These are phyloP conservation scores for Phanerodontia chrysosporium DNA, from an alignment of 768 basidiomycete species.

Conservation along the genomic window DNA sequence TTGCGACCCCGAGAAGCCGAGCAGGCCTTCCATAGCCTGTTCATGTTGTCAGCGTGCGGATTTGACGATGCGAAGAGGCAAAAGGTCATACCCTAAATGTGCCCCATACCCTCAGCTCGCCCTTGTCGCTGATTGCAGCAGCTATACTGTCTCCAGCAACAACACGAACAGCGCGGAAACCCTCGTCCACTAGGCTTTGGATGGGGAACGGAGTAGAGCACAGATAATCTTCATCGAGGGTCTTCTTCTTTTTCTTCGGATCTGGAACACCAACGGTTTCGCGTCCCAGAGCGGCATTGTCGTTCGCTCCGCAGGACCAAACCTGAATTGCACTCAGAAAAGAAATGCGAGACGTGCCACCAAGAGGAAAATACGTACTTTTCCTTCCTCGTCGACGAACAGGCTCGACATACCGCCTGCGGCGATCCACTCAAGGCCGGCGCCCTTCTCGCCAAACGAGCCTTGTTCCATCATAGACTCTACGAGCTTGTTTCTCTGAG, in stretches of 20 bases:
- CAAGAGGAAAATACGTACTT: conserved; percentile 47
- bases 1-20: conserved; percentile 74
- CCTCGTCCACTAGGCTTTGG: conserved; percentile 65
- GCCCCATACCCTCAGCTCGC: conserved; percentile 84
- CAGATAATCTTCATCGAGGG: conserved; percentile 48
- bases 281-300: conserved; percentile 84
- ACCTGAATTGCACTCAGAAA: conserved; percentile 40
- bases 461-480: conserved; percentile 71
- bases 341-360: conserved; percentile 3
- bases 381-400: conserved; percentile 85
- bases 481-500: conserved; percentile 73
- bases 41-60: not conserved
- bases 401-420: conserved; percentile 89
- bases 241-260: conserved; percentile 54
- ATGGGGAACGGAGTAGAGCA: conserved; percentile 62
- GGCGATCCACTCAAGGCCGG: conserved; percentile 74
- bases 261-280: conserved; percentile 57
- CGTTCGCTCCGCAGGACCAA: conserved; percentile 85
- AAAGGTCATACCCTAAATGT: conserved; percentile 71
- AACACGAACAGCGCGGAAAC: conserved; percentile 79
- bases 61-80: not conserved
- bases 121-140: conserved; percentile 75
- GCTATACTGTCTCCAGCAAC: conserved; percentile 87
- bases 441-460: conserved; percentile 60
- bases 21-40: conserved; percentile 72